Evolutionary conservation across 805 yeast genomes (phyloP).

Genomic region (Candida endomychidarum): DNA sequence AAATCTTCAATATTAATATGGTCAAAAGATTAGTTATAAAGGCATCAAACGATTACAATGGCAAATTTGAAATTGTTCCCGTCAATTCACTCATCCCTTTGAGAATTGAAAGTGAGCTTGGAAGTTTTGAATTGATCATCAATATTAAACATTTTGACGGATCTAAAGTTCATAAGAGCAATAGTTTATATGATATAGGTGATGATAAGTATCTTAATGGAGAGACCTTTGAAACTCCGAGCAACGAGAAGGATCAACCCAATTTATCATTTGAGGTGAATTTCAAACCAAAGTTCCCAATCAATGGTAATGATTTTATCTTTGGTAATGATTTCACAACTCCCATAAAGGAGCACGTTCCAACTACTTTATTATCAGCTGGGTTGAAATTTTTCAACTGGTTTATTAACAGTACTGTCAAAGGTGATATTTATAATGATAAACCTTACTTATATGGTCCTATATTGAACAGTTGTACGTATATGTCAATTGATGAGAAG

Average conservation of each 20-base stretch:
- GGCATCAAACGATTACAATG: slow-evolving; percentile 28
- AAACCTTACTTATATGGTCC: slow-evolving; percentile 65
- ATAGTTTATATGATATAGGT: slow-evolving; percentile 31
- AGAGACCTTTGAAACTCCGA: slow-evolving; percentile 5
- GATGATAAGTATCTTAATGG: slow-evolving; percentile 30
- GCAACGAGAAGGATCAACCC: slow-evolving; percentile 19
- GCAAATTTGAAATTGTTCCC: slow-evolving; percentile 33
- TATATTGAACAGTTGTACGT: slow-evolving; percentile 57
- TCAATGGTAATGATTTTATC: slow-evolving; percentile 54
- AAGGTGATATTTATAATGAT: slow-evolving; percentile 60
- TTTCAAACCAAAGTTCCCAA: slow-evolving; percentile 41
- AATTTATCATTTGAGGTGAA: slow-evolving; percentile 35
- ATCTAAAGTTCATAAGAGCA: slow-evolving; percentile 31
- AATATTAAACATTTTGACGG: slow-evolving; percentile 51
- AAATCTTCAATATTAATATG: slow-evolving; percentile 10
- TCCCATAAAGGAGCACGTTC: slow-evolving; percentile 59
- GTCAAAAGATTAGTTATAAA: slow-evolving; percentile 34
- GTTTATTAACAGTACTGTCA: slow-evolving; percentile 63
- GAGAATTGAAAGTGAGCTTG: slow-evolving; percentile 37
- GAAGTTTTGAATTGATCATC: slow-evolving; percentile 38
- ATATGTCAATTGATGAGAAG: slow-evolving; percentile 30
- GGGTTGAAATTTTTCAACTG: slow-evolving; percentile 58
- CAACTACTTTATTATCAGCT: slow-evolving; percentile 45
- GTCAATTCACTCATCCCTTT: slow-evolving; percentile 43
- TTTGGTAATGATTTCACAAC: slow-evolving; percentile 68